Conservation (phyloP, 2,329 filamentous ascomycete genomes). For the Corniculantispora saksenae region DNA sequence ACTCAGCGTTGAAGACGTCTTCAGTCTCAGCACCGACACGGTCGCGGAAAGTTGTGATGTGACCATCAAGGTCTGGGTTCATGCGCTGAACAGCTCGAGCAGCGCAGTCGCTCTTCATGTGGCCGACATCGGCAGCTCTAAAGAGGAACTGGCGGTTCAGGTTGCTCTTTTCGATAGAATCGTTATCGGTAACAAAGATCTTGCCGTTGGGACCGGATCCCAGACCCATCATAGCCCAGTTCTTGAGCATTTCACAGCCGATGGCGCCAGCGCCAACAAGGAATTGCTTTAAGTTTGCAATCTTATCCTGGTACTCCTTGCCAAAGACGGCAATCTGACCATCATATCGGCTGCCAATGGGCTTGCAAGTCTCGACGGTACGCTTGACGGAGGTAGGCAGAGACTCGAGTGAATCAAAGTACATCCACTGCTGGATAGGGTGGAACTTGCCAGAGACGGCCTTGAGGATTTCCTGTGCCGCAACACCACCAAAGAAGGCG, state of each 20-base stretch:
- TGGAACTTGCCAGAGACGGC: constrained; percentile 97
- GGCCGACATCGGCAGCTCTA: constrained; percentile 87
- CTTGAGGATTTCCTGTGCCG: constrained; percentile 94
- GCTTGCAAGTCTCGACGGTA: constrained; percentile 85
- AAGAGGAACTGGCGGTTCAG: constrained; percentile 97
- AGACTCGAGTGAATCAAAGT: constrained; percentile 97
- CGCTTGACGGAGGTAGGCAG: constrained; percentile 74
- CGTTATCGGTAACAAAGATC: constrained; percentile 95
- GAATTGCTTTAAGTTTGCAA: constrained; percentile 88
- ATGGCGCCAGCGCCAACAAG: constrained; percentile 95
- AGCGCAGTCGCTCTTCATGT: constrained; percentile 95
- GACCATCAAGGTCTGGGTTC: constrained; percentile 88
- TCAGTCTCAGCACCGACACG: constrained; percentile 91
- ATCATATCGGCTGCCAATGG: constrained; percentile 83
- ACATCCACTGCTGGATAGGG: constrained; percentile 93
- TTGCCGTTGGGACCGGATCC: constrained; percentile 84
- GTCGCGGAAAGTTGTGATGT: constrained; percentile 84
- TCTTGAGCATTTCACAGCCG: constrained; percentile 98
- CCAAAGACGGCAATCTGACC: constrained; percentile 97
- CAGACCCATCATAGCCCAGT: constrained; percentile 98
- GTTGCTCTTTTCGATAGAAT: constrained; percentile 98
- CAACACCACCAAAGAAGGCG: constrained; percentile 90
- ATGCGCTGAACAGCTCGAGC: constrained; percentile 87
- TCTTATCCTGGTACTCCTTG: constrained; percentile 88
- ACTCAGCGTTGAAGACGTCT: constrained; percentile 88